These are phyloP conservation scores for Tricholoma bakamatsutake DNA, from an alignment of 768 basidiomycete genomes.

Conservation along the genomic window DNA sequence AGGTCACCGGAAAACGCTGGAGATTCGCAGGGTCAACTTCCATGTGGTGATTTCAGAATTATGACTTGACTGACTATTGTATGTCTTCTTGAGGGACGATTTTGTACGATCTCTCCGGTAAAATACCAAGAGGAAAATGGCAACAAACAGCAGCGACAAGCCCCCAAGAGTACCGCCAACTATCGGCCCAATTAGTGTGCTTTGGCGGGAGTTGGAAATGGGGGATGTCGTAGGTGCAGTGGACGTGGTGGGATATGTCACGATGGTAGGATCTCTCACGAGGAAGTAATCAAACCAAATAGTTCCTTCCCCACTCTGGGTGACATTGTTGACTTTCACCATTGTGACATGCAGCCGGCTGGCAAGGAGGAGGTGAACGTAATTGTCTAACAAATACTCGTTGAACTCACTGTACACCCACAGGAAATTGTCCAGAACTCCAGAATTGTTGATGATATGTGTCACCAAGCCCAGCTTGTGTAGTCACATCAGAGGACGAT, in stretches of 20 bases:
- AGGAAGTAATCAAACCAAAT: slow-evolving; percentile 39
- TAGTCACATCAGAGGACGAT: slow-evolving; percentile 18
- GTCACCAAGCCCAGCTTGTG: slow-evolving; percentile 22
- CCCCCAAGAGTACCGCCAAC: slow-evolving; percentile 25
- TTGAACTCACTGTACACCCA: slow-evolving; percentile 26
- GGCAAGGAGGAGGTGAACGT: not conserved
- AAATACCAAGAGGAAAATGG: slow-evolving; percentile 14
- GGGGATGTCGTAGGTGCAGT: slow-evolving; percentile 7
- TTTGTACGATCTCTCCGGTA: slow-evolving; percentile 13
- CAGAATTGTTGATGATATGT: slow-evolving; percentile 30
- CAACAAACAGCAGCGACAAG: slow-evolving; percentile 15
- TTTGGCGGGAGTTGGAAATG: not conserved
- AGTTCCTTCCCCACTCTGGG: slow-evolving; percentile 28
- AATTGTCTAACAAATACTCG: not conserved
- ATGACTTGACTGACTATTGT: not conserved
- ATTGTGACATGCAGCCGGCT: slow-evolving; percentile 31
- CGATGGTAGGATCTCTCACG: slow-evolving; percentile 20
- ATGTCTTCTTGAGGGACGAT: not conserved
- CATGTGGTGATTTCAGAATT: not conserved
- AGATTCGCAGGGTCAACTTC: not conserved
- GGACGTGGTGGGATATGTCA: not conserved
- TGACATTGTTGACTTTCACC: slow-evolving; percentile 22
- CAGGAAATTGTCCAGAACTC: slow-evolving; percentile 21
- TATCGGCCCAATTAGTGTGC: slow-evolving; percentile 19
- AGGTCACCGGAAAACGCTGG: not conserved